Percentiles rank a stretch among this genome's conserved stretches.
These are phyloP conservation scores for Letharia columbiana DNA, from an alignment of 495 filamentous ascomycete genomes.

Conservation along the genomic window DNA sequence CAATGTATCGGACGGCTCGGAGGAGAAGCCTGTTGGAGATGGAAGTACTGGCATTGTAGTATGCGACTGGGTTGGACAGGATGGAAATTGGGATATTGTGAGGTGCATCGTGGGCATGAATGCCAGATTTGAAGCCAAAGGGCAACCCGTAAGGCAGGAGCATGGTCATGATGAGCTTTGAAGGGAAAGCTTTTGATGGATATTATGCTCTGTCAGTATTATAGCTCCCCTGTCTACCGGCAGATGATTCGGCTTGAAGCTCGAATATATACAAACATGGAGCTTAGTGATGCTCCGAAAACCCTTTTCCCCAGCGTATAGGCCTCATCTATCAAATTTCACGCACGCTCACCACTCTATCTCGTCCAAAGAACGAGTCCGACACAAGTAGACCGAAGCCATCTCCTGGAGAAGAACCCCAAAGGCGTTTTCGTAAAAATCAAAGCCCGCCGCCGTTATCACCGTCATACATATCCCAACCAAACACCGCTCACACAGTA, in stretches of 20 bases:
- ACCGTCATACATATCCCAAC: neutral
- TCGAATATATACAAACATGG: neutral
- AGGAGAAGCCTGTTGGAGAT: conserved; percentile 49
- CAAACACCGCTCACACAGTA: conserved; percentile 5
- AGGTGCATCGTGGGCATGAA: conserved; percentile 90
- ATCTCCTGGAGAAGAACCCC: neutral
- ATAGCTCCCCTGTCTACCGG: neutral
- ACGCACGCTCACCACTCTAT: neutral
- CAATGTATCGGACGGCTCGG: conserved; percentile 33
- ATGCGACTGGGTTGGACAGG: conserved; percentile 82
- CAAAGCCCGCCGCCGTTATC: neutral
- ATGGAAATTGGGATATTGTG: conserved; percentile 91
- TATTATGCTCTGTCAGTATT: neutral
- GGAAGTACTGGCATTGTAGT: conserved; percentile 87
- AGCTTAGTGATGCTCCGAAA: neutral
- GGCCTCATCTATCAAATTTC: neutral
- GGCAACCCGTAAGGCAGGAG: neutral
- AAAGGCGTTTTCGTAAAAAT: neutral
- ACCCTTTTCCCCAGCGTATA: neutral
- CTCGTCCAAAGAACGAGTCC: neutral
- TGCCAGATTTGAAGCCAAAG: conserved; percentile 43
- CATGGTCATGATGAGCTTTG: neutral
- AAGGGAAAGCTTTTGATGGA: neutral
- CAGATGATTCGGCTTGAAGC: neutral
- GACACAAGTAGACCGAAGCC: neutral